Percentiles rank a stretch among this genome's conserved stretches.
Evolutionary conservation across 192 early-diverging fungal species (phyloP).

Genomic region (Piromyces sp.): DNA sequence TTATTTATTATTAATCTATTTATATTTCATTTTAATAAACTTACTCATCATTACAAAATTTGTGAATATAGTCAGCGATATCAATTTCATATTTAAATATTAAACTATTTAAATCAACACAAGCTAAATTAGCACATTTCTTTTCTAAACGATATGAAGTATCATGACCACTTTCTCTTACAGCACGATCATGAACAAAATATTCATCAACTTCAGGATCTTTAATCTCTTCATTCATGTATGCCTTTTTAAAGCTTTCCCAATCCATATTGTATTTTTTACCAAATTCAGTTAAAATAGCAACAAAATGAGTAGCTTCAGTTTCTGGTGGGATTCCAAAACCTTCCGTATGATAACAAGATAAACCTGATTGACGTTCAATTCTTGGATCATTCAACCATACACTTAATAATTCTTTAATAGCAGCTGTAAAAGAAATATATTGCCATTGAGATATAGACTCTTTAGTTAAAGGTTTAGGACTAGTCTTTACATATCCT

Average conservation of each 20-base stretch:
- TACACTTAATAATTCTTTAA: constrained; percentile 82
- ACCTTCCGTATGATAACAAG: constrained; percentile 73
- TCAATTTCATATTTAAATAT: constrained; percentile 95
- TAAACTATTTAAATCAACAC: constrained; percentile 80
- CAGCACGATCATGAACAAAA: constrained; percentile 91
- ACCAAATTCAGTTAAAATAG: constrained; percentile 1
- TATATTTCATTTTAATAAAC: background rate
- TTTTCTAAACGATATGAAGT: constrained; percentile 87
- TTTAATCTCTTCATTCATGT: constrained; percentile 42
- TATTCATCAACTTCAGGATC: constrained; percentile 83
- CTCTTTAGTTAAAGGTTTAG: constrained; percentile 10
- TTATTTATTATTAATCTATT: no score
- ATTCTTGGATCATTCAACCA: constrained; percentile 73
- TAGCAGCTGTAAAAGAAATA: constrained; percentile 42
- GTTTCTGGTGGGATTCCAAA: constrained; percentile 96
- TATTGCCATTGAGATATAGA: constrained; percentile 53
- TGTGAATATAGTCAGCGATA: constrained; percentile 49
- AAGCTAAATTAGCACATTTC: constrained; percentile 76
- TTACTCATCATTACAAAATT: background rate
- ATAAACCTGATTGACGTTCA: constrained; percentile 56
- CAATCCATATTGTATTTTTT: constrained; percentile 22
- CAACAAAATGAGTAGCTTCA: constrained; percentile 63
- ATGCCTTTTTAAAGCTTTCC: constrained; percentile 53
- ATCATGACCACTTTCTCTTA: constrained; percentile 93
- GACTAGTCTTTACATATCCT: constrained; percentile 1